A percentile compares a stretch with the other conserved stretches of the same genome.
phyloP scores from a whole-genome alignment of 768 basidiomycete species.

The Coprinellus micaceus region DNA sequence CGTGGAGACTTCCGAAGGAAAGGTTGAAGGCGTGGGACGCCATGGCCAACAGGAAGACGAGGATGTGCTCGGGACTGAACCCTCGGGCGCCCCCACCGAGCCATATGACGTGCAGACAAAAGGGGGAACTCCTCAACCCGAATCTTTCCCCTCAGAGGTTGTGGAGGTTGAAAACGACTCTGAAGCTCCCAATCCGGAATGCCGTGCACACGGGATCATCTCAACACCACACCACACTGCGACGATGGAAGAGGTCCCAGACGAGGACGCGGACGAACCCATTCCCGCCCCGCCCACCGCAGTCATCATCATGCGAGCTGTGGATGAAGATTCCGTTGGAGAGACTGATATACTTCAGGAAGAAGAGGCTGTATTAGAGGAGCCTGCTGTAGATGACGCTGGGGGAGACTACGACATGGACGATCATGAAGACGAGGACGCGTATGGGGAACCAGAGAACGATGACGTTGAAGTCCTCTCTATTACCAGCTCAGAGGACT shows the following conservation, averaged over 20 bases:
- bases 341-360: background rate
- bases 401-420: background rate
- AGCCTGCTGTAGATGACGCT: background rate
- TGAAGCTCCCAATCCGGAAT: background rate
- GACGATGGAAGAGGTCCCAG: background rate
- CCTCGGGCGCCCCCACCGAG: too few species aligned
- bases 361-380: background rate
- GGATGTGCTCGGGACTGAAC: too few species aligned
- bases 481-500: constrained; percentile 6
- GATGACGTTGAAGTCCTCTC: constrained; percentile 16
- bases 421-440: constrained; percentile 12
- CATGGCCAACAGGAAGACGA: too few species aligned
- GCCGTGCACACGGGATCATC: too few species aligned
- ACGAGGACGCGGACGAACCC: constrained; percentile 3
- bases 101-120: too few species aligned
- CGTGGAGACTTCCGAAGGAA: too few species aligned
- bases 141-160: too few species aligned
- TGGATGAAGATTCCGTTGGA: background rate
- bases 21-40: too few species aligned
- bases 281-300: background rate
- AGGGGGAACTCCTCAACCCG: too few species aligned
- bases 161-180: too few species aligned
- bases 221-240: too few species aligned
- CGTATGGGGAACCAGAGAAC: constrained; percentile 14
- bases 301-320: background rate